Evolutionary conservation across 805 yeast species (phyloP), one percentile per base, ranked within the genome.

Genomic region (Pichia gijzeniarum): DNA sequence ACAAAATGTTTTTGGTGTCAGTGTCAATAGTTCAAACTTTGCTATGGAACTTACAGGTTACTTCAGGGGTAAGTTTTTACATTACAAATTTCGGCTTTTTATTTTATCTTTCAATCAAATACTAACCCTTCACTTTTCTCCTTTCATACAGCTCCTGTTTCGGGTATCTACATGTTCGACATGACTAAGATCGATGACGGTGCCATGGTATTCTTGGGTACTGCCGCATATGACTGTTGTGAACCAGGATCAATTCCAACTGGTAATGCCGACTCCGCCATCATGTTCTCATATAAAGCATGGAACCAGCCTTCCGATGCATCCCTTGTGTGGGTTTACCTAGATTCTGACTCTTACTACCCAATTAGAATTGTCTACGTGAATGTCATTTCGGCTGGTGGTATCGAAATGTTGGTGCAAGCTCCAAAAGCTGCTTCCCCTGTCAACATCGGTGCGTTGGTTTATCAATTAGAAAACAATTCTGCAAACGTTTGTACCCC

Each of bases 181-280:
- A 45, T 63, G 17, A 33, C 37, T 6, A 35, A 34, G 9, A 55
- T 58, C 20, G 70, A 65, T 55, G 70, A 67, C 50, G 52, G 56
- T 20, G 63, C 54, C 16, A 59, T 59, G 52, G 62, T 69, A 37
- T 56, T 53, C 37, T 47, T 61, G 40, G 67, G 67, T 35, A 59
- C 59, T 9, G 57, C 53, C 43, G 63, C 63, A 10, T 60, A 68
- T 22, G 58, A 58, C 22, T 71, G 76, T 52, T 62, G 71, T 53
- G 45, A 52, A 25, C 49, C 56, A 10, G 17, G 27, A 5, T 12
- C 20, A 13, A 18, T 30, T 12, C 44, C 42, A 13, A 19, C 27
- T 6, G 48, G 45, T 21, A 32, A 22, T 17, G 40, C 47, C 7
- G 41, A 39, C 8, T 19, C 32, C 3, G 44, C 46, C 4, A 34